Percentiles rank a stretch among this genome's conserved stretches.
phyloP scores from a whole-genome alignment of 1,139 yeast species.

The Saccharomyces uvarum region DNA sequence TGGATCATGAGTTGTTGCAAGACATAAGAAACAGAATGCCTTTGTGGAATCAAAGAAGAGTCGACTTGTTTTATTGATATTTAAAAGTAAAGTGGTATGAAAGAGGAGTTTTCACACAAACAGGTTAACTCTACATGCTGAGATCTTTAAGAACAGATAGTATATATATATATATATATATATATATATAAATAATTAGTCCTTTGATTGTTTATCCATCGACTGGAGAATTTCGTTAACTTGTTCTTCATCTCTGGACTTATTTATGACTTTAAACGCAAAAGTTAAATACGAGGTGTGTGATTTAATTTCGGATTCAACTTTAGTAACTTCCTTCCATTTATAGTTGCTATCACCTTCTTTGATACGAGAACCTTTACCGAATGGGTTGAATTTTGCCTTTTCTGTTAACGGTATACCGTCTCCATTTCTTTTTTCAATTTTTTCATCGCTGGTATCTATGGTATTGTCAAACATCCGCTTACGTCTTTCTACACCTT shows the following conservation, averaged over 20 bases:
- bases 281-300: conserved; percentile 93
- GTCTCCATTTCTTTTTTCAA: conserved; percentile 9
- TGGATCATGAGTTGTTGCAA: conserved; percentile 47
- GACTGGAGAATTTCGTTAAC: neutral
- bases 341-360: conserved; percentile 77
- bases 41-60: conserved; percentile 59
- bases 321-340: conserved; percentile 78
- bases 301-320: conserved; percentile 79
- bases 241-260: conserved; percentile 17
- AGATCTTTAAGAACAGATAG: neutral
- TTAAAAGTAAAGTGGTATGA: neutral
- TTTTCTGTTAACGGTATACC: conserved; percentile 27
- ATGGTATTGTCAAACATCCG: conserved; percentile 29
- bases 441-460: conserved; percentile 16
- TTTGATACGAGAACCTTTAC: conserved; percentile 60
- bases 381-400: conserved; percentile 82
- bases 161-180: neutral
- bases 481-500: conserved; percentile 63
- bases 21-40: conserved; percentile 64
- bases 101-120: neutral
- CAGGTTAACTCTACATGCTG: neutral
- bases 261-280: conserved; percentile 44
- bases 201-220: conserved; percentile 7
- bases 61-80: conserved; percentile 38
- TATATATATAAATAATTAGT: neutral